A percentile compares a stretch with the other conserved stretches of the same genome.
phyloP scores from a whole-genome alignment of 345 rosid species.

The Citrus australasica region DNA sequence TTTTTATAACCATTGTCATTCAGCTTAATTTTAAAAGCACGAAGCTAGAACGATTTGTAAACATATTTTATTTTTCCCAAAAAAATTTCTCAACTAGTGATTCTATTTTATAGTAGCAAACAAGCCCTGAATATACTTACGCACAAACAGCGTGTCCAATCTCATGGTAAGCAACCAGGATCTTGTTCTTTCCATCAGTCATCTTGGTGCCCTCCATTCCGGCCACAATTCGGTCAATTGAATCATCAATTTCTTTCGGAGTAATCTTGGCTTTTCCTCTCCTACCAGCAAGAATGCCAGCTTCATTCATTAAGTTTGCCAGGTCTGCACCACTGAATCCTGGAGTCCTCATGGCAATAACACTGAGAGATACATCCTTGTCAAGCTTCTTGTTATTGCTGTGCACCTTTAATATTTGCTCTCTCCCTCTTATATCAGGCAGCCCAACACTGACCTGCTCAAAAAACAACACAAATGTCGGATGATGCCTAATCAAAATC shows the following conservation, averaged over 20 bases:
- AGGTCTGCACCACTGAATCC: conserved; percentile 88
- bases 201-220: conserved; percentile 80
- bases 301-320: conserved; percentile 80
- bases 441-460: conserved; percentile 58
- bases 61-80: neutral
- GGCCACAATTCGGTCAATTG: conserved; percentile 64
- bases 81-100: neutral
- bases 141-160: conserved; percentile 69
- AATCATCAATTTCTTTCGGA: conserved; percentile 58
- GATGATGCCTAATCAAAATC: neutral
- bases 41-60: neutral
- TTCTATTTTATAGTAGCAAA: neutral
- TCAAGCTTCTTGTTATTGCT: conserved; percentile 69
- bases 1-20: too few species aligned
- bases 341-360: conserved; percentile 71
- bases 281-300: conserved; percentile 72
- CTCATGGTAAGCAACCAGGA: conserved; percentile 70
- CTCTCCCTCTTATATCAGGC: conserved; percentile 73
- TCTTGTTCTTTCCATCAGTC: conserved; percentile 69
- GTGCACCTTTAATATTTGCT: conserved; percentile 68
- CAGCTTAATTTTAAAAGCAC: too few species aligned
- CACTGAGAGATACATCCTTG: conserved; percentile 42
- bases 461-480: neutral
- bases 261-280: conserved; percentile 60
- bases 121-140: conserved; percentile 30